These are phyloP conservation scores for Bimuria novae-zelandiae DNA, from an alignment of 2,329 filamentous ascomycete genomes.

Conservation along the genomic window DNA sequence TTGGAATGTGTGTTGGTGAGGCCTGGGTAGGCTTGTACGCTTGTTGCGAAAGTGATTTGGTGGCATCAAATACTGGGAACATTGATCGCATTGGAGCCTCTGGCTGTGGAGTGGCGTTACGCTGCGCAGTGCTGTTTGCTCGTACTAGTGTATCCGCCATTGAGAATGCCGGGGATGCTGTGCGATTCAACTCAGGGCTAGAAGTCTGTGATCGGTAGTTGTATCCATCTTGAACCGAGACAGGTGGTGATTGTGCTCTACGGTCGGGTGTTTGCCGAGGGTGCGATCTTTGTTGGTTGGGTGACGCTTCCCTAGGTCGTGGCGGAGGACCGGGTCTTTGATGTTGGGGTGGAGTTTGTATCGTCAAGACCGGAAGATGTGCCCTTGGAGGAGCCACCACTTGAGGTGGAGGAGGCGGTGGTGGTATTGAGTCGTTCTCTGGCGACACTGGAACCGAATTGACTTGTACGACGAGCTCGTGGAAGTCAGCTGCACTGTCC, in stretches of 20 bases:
- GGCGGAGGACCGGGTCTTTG: constrained; percentile 27
- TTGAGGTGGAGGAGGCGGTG: constrained; percentile 11
- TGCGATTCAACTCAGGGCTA: constrained; percentile 37
- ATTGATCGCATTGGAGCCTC: constrained; percentile 66
- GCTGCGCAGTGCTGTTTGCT: constrained; percentile 39
- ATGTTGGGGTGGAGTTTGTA: constrained; percentile 28
- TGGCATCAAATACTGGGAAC: constrained; percentile 75
- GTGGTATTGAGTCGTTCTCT: constrained; percentile 27
- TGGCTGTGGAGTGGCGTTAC: constrained; percentile 35
- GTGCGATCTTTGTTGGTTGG: constrained; percentile 23
- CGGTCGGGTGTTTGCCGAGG: constrained; percentile 25
- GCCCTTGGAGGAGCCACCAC: constrained; percentile 30
- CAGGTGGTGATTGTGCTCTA: constrained; percentile 26
- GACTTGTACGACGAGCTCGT: constrained; percentile 47
- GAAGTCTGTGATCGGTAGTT: constrained; percentile 18
- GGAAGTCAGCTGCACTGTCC: constrained; percentile 43
- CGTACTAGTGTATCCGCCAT: constrained; percentile 43
- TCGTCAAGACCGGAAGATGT: constrained; percentile 30
- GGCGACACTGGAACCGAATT: constrained; percentile 44
- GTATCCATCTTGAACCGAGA: constrained; percentile 20
- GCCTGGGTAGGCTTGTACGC: constrained; percentile 71
- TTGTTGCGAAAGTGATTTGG: constrained; percentile 68
- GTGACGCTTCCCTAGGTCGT: constrained; percentile 26
- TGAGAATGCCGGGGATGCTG: constrained; percentile 43
- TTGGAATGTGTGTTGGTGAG: constrained; percentile 66